Base-by-base conservation (phyloP, 192 early-diverging fungal species). In the Kappamyces sp. region DNA sequence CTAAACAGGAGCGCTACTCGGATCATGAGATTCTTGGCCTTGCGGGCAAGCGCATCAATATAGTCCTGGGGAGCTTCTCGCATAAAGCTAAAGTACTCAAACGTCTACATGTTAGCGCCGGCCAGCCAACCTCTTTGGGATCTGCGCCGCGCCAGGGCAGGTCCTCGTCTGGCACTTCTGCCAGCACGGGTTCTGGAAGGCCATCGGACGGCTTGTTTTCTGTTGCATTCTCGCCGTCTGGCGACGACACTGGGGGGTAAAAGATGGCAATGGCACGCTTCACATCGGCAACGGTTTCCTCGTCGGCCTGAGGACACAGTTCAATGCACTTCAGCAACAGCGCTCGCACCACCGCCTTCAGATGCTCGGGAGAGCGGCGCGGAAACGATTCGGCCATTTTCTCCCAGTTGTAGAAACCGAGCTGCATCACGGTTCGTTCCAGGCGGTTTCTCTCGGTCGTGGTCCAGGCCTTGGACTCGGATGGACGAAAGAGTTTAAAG, bases 1-100 rank as follows among this genome's bases (percentile, higher is more conserved):
- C 76, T 73, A 65, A 88, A 80, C 63, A 92, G 69, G 81, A 92
- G 74, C 55, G 86, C 82, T 12, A 92, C 74, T 36, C 90, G 74
- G 1, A 79, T 67, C 5, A 92, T 68, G 37, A 92, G 67, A 55
- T 90, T 91, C 40, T 80, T 80, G 38, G 79, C 76, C 55, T 87
- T 90, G 39, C 80, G 82, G 15, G 74, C 74, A 40, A 91, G 62
- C 67, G 88, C 85, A 12, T 92, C 87, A 33, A 74, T 66, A 53
- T 91, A 89, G 10, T 92, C 90, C 9, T 69, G 74, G 9, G 81
- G 75, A 1, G 89, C 85, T 38, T 91, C 83, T 1, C 84, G 37
- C 32, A 91, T 61, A 62, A 87, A 57, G 7, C 40, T 48, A 12
- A 37, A 47, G 42, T 33, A 62, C 40, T 62, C 65, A 40, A 73